Evolutionary conservation across 306 rosid species (phyloP).

Genomic region (Sindora glabra): DNA sequence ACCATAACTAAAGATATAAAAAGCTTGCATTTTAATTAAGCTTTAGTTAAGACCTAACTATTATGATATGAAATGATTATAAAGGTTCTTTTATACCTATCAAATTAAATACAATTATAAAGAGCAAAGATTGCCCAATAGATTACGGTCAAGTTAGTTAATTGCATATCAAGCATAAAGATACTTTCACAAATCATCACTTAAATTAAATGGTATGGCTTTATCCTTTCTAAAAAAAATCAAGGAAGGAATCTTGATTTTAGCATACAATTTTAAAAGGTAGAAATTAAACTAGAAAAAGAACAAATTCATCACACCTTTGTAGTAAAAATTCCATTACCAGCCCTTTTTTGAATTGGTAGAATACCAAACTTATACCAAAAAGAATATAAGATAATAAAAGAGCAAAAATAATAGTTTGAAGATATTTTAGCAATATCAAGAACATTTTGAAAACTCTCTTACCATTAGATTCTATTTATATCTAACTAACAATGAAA

Average conservation of each 20-base stretch:
- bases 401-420: not conserved
- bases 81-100: no score
- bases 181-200: not conserved
- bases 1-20: not conserved
- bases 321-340: conserved; percentile 32
- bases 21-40: not conserved
- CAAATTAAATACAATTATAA: no score
- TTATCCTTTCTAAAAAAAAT: not conserved
- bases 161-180: not conserved
- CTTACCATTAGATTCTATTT: conserved; percentile 32
- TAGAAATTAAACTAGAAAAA: not conserved
- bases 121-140: no score
- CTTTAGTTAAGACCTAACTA: not conserved
- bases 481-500: conserved; percentile 33
- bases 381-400: conserved; percentile 16
- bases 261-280: not conserved
- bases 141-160: no score
- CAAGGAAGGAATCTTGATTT: not conserved
- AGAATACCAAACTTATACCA: conserved; percentile 57
- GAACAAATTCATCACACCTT: conserved; percentile 36
- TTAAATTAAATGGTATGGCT: not conserved
- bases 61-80: not conserved
- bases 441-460: conserved; percentile 15
- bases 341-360: conserved; percentile 42
- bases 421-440: conserved; percentile 2